These are phyloP conservation scores for Rhazya stricta DNA, from an alignment of 257 asterid species.

Conservation along the genomic window DNA sequence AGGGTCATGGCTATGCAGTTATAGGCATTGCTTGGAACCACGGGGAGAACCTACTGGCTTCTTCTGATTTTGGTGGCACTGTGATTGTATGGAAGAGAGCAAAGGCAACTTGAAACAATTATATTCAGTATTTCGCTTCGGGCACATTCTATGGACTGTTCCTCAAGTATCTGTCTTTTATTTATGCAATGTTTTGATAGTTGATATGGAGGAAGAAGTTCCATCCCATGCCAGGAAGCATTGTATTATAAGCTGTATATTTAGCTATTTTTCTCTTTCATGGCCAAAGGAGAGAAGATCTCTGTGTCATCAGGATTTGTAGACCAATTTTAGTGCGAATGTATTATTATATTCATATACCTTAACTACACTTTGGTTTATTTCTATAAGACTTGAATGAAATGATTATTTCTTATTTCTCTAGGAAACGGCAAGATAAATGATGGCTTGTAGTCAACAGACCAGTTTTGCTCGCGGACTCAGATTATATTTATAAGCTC, in stretches of 20 bases:
- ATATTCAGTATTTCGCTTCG: not conserved
- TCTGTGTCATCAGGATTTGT: not conserved
- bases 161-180: not conserved
- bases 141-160: not conserved
- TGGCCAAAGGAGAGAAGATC: not conserved
- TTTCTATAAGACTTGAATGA: not conserved
- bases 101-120: slow-evolving; percentile 35
- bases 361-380: not conserved
- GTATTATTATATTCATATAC: not conserved
- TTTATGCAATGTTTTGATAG: not conserved
- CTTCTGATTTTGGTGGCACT: slow-evolving; percentile 97
- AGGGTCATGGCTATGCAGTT: slow-evolving; percentile 94
- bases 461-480: too few relatives aligned
- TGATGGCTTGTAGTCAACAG: too few relatives aligned
- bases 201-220: not conserved
- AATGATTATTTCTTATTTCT: not conserved
- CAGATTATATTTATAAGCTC: too few relatives aligned
- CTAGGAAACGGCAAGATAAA: too few relatives aligned
- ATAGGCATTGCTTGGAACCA: slow-evolving; percentile 97
- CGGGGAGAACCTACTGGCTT: slow-evolving; percentile 88
- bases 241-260: not conserved
- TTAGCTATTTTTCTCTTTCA: not conserved
- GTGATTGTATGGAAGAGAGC: slow-evolving; percentile 98
- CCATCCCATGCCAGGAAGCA: not conserved
- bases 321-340: not conserved